Percentiles rank a stretch among this genome's conserved stretches.
Conservation (phyloP, 1,284 basidiomycete species). For the Cryptococcus sp. region DNA sequence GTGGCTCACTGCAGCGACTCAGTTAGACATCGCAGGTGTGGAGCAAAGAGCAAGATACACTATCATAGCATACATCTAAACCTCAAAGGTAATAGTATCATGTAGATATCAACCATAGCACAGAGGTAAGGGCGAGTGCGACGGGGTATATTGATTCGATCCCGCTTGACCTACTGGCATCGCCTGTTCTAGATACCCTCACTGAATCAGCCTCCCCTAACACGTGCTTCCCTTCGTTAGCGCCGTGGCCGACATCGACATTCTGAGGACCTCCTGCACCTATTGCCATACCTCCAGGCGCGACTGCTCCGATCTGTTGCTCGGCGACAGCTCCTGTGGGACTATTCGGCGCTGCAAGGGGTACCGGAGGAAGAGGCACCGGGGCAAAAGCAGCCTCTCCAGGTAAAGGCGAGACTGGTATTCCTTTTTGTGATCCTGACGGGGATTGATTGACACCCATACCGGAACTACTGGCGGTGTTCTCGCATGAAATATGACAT, state of each 20-base stretch:
- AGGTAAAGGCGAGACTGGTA: constrained; percentile 17
- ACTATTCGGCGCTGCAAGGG: no score
- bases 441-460: neutral
- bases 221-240: no score
- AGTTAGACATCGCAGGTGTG: neutral
- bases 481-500: constrained; percentile 8
- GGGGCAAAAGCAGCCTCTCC: constrained; percentile 6
- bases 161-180: no score
- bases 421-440: neutral
- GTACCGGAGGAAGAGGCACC: neutral
- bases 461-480: neutral
- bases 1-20: neutral
- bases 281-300: no score
- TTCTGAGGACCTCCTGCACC: no score
- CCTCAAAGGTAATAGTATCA: neutral
- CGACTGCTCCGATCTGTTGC: no score
- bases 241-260: no score
- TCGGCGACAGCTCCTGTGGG: no score
- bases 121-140: neutral
- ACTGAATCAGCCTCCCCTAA: no score
- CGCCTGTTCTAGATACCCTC: no score
- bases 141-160: no score
- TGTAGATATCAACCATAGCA: neutral
- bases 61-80: neutral
- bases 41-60: neutral